Conservation (phyloP, 495 filamentous ascomycete species). For the Trichocladium antarcticum region DNA sequence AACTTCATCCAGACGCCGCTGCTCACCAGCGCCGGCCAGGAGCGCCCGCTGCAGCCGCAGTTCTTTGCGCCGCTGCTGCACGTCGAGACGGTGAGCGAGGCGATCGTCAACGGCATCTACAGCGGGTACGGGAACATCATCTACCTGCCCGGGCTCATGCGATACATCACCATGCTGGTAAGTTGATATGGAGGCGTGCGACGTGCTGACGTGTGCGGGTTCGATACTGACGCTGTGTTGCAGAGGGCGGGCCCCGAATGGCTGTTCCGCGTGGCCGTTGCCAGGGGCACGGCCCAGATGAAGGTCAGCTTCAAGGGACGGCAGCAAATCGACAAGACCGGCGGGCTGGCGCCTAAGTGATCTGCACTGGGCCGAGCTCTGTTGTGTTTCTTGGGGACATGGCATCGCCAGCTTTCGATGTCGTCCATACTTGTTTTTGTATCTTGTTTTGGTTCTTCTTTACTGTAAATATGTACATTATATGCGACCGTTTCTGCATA, state of each 20-base stretch:
- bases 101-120: conserved; percentile 25
- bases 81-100: conserved; percentile 28
- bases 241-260: conserved; percentile 10
- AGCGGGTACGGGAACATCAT: conserved; percentile 25
- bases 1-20: conserved; percentile 31
- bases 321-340: conserved; percentile 8
- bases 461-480: too few relatives aligned
- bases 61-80: conserved; percentile 30
- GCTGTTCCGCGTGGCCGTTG: not conserved
- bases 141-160: conserved; percentile 27
- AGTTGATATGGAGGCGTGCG: conserved; percentile 5
- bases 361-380: too few relatives aligned
- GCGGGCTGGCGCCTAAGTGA: not conserved
- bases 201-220: not conserved
- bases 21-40: conserved; percentile 13
- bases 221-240: not conserved
- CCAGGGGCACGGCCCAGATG: not conserved
- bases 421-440: too few relatives aligned
- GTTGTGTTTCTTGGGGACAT: too few relatives aligned
- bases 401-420: too few relatives aligned
- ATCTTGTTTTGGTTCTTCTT: too few relatives aligned
- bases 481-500: too few relatives aligned
- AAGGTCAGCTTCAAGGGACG: not conserved
- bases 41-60: conserved; percentile 20
- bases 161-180: conserved; percentile 27